Conservation (phyloP, 345 rosid species). For the Lenwebbia sp. region DNA sequence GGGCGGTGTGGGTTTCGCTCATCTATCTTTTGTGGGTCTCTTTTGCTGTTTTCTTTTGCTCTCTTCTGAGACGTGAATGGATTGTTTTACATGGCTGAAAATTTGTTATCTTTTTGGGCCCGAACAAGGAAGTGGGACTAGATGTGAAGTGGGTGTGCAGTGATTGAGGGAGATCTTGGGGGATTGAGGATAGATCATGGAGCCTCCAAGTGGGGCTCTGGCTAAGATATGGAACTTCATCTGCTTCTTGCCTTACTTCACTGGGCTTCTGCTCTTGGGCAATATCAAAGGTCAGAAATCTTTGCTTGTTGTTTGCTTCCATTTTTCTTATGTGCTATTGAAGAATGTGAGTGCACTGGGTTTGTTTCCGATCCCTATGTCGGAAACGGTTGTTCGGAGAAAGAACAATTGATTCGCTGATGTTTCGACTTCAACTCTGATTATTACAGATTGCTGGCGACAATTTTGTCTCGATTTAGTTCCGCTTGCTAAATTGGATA, state of each 20-base stretch:
- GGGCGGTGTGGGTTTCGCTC: neutral
- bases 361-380: neutral
- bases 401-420: neutral
- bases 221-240: slow-evolving; percentile 62
- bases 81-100: neutral
- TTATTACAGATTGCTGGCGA: neutral
- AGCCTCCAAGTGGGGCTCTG: slow-evolving; percentile 67
- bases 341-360: neutral
- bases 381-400: neutral
- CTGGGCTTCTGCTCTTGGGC: slow-evolving; percentile 70
- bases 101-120: neutral
- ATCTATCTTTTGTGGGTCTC: neutral
- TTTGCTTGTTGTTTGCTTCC: neutral
- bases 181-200: slow-evolving; percentile 27
- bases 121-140: neutral
- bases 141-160: neutral
- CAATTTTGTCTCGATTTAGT: neutral
- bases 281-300: slow-evolving; percentile 42
- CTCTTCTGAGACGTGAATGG: neutral
- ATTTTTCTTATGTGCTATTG: neutral
- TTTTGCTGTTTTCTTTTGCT: neutral
- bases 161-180: neutral
- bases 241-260: slow-evolving; percentile 81
- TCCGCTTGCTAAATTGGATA: neutral
- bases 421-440: neutral